A percentile compares a stretch with the other conserved stretches of the same genome.
Conservation (phyloP, 2,329 filamentous ascomycete genomes). For the Thielaviopsis cerberus region DNA sequence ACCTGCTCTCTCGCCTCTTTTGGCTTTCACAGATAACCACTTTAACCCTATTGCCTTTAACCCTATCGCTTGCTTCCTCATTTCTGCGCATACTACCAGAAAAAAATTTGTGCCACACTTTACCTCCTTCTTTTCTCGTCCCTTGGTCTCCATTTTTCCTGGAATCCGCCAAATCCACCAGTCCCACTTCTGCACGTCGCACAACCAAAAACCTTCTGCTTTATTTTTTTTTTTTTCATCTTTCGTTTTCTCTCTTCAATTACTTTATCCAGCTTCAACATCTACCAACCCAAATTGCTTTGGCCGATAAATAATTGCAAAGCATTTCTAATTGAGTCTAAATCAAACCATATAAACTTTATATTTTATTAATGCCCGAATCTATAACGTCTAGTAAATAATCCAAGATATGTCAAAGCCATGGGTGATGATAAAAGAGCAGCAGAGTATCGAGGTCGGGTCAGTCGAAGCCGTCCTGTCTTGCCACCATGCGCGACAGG, state of each 20-base stretch:
- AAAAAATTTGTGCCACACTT: no score
- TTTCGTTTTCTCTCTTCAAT: background rate
- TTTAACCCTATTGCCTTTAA: no score
- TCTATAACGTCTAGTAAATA: background rate
- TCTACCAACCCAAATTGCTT: background rate
- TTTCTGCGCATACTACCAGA: no score
- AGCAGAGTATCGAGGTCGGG: conserved; percentile 7
- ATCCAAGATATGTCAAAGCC: conserved; percentile 10
- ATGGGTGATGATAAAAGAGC: conserved; percentile 23
- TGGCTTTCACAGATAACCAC: no score
- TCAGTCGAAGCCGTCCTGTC: conserved; percentile 9
- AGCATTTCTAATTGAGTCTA: no score
- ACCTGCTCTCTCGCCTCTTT: background rate
- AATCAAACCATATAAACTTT: no score
- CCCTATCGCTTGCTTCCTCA: no score
- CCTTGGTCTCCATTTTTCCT: no score
- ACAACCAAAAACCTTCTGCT: no score
- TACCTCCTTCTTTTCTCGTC: no score
- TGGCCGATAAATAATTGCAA: background rate
- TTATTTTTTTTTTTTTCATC: background rate
- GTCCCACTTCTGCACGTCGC: no score
- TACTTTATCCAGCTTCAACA: background rate
- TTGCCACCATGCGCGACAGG: conserved; percentile 16
- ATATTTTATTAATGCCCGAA: background rate
- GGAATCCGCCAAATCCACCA: no score